A percentile compares a stretch with the other conserved stretches of the same genome.
Conservation (phyloP, 2,329 filamentous ascomycete species). For the Botryotinia globosa region DNA sequence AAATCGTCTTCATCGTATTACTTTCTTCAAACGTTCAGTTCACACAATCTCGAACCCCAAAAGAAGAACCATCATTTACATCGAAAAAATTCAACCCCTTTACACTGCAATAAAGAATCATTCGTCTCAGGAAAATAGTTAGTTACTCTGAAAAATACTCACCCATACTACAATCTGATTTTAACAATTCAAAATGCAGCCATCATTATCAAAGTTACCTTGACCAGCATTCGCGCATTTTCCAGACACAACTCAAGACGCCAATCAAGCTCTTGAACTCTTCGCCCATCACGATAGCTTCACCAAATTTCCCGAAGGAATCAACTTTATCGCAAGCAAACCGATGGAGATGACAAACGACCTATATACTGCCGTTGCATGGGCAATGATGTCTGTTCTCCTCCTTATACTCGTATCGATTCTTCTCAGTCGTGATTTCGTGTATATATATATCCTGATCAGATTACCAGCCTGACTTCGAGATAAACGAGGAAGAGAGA, state of each 20-base stretch:
- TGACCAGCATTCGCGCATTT: neutral
- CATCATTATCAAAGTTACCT: neutral
- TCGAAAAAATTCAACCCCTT: neutral
- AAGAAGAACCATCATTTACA: neutral
- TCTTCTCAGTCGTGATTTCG: neutral
- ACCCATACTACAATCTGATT: no score
- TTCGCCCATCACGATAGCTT: neutral
- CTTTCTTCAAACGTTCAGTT: neutral
- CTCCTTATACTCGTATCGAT: neutral
- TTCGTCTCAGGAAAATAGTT: neutral
- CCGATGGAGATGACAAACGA: neutral
- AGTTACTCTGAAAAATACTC: neutral
- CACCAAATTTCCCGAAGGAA: neutral
- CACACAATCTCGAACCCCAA: neutral
- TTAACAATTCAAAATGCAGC: neutral
- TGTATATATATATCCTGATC: accelerated
- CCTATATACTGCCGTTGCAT: neutral
- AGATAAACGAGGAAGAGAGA: neutral
- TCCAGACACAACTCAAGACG: neutral
- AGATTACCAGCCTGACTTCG: accelerated
- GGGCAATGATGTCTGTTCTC: neutral
- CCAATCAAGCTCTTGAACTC: neutral
- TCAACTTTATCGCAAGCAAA: neutral
- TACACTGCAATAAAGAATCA: neutral
- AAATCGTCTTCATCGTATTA: neutral